Percentiles rank a stretch among this genome's conserved stretches.
phyloP scores from a whole-genome alignment of 768 basidiomycete genomes.

The Ramaria rubella region DNA sequence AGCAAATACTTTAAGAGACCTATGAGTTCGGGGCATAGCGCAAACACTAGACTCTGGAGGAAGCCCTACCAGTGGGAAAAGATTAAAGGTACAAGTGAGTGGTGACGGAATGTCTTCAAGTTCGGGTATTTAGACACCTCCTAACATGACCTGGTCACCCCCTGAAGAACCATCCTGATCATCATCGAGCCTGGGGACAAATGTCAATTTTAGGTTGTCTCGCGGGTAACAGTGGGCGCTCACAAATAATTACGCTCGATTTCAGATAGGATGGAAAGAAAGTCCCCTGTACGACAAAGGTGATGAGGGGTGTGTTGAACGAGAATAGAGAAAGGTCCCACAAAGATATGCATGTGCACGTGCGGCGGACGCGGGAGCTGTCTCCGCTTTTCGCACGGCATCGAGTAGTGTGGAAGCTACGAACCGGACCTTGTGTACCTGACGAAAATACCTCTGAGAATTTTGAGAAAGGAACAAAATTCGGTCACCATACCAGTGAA shows the following conservation, averaged over 20 bases:
- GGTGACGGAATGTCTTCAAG: background rate
- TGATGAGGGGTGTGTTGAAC: constrained; percentile 8
- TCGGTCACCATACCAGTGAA: constrained; percentile 46
- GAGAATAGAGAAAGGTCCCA: constrained; percentile 31
- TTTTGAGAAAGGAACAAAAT: background rate
- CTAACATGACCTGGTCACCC: background rate
- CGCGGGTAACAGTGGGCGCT: constrained; percentile 21
- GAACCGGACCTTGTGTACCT: constrained; percentile 91
- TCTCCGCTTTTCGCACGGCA: constrained; percentile 74
- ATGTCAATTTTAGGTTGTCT: constrained; percentile 8
- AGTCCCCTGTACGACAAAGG: constrained; percentile 60
- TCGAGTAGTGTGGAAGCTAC: constrained; percentile 87
- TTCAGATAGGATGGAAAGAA: constrained; percentile 83
- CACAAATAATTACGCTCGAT: constrained; percentile 88
- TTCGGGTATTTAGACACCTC: background rate
- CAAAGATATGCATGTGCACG: constrained; percentile 84
- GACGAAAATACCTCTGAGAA: constrained; percentile 4
- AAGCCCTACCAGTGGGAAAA: background rate
- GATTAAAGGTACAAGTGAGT: background rate
- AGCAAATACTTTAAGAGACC: background rate
- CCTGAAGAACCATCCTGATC: constrained; percentile 58
- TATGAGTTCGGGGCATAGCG: background rate
- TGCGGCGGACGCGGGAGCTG: constrained; percentile 71
- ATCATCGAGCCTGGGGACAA: constrained; percentile 50
- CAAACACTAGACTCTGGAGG: background rate